Percentiles rank a stretch among this genome's conserved stretches.
Conservation (phyloP, 768 basidiomycete species). For the Lactarius hengduanensis region DNA sequence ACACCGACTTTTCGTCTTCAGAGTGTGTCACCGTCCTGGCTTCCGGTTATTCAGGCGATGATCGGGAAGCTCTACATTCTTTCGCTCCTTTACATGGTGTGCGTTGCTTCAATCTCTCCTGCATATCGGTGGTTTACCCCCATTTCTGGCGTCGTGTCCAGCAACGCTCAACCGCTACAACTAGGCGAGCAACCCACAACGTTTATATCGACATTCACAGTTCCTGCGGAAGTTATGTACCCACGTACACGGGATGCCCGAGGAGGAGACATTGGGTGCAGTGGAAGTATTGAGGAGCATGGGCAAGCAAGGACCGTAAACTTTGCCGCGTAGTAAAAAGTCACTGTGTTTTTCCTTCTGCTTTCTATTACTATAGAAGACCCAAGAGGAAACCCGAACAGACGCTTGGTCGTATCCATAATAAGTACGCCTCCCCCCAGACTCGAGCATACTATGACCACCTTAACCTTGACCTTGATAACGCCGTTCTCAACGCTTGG, state of each 20-base stretch:
- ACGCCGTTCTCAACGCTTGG: too few relatives aligned
- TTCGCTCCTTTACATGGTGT: constrained; percentile 16
- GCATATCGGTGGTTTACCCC: not conserved
- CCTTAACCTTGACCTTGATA: too few relatives aligned
- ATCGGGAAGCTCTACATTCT: constrained; percentile 23
- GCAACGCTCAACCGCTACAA: not conserved
- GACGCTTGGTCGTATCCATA: not conserved
- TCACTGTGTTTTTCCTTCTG: not conserved
- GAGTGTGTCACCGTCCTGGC: constrained; percentile 5
- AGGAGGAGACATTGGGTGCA: not conserved
- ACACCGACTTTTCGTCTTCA: not conserved
- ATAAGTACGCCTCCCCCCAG: too few relatives aligned
- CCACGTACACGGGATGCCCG: not conserved
- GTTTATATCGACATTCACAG: constrained; percentile 6
- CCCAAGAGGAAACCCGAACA: not conserved
- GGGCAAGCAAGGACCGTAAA: not conserved
- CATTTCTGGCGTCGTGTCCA: not conserved
- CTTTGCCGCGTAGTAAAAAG: not conserved
- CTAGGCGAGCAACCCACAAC: not conserved
- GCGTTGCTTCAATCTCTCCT: not conserved
- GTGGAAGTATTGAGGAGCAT: not conserved
- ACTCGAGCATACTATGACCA: too few relatives aligned
- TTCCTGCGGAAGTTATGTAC: not conserved
- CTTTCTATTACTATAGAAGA: not conserved
- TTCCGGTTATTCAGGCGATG: not conserved